Evolutionary conservation across 768 basidiomycete species (phyloP), one percentile per base, ranked within the genome.

Genomic region (Strobilomyces dryophilus): DNA sequence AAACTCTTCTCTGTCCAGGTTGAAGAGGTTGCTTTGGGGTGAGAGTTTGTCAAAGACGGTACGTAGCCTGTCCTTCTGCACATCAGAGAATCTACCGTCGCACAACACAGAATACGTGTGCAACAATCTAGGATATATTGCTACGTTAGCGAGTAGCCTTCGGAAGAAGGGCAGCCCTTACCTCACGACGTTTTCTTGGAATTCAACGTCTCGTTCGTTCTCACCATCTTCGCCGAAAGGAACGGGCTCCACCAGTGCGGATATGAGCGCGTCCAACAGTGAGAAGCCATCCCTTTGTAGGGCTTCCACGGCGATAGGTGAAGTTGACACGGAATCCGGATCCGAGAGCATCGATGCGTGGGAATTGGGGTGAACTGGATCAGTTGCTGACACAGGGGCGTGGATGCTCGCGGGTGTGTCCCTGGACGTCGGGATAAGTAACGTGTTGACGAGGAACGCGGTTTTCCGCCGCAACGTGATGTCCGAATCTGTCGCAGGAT

Each of bases 381-480:
- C 62, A 15, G 59, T 64, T 29, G 49, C 20, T 8, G 66, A 60
- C 8, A 59, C 50, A 21, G 70, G 60, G 1, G 65, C 48, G 35
- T 66, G 65, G 39, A 65, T 42, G 32, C 51, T 52, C 1, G 50
- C 52, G 10, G 62, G 26, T 5, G 57, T 8, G 27, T 55, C 58
- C 15, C 61, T 58, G 15, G 63, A 56, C 24, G 65, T 71, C 2
- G 87, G 86, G 0, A 79, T 72, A 45, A 92, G 78, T 48, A 94
- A 80, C 0, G 81, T 72, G 63, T 82, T 83, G 35, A 95, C 75
- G 17, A 95, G 79, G 71, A 93, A 94, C 4, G 81, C 78, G 0
- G 80, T 75, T 66, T 95, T 95, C 49, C 91, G 79, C 18, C 92
- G 85, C 48, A 94, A 81, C 35, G 71, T 68, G 26, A 90, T 84